A percentile compares a stretch with the other conserved stretches of the same genome.
These are phyloP conservation scores for Dictyostelium purpureum DNA, from an alignment of 78 protist species.

Conservation along the genomic window DNA sequence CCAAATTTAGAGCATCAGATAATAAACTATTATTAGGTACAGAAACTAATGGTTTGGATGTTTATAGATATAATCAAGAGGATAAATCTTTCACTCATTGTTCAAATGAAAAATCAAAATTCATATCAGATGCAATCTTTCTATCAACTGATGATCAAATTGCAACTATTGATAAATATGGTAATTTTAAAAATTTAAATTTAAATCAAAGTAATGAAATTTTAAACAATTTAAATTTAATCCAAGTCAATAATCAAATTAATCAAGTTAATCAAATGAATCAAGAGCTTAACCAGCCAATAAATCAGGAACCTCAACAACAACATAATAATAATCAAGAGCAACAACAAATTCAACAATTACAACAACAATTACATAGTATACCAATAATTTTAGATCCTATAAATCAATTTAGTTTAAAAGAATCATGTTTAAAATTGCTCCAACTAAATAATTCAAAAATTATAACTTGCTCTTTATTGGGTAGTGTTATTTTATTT, in stretches of 20 bases:
- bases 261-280: too few relatives aligned
- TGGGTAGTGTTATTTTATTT: constrained; percentile 28
- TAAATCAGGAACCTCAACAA: background rate
- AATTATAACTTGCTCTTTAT: background rate
- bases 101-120: background rate
- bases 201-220: background rate
- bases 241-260: background rate
- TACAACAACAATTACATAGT: background rate
- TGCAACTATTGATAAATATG: constrained; percentile 35
- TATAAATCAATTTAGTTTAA: background rate
- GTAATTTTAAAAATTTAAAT: constrained; percentile 23
- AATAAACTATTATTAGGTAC: constrained; percentile 16
- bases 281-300: background rate
- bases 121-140: background rate
- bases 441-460: background rate
- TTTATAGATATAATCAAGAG: background rate
- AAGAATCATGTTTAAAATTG: constrained; percentile 4
- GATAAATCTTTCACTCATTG: background rate
- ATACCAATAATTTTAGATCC: constrained; percentile 6
- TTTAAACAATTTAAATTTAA: background rate
- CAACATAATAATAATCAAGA: background rate
- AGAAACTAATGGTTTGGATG: background rate
- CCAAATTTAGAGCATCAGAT: background rate
- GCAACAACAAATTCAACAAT: background rate
- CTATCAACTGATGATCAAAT: background rate